Evolutionary conservation across 2,329 filamentous ascomycete species (phyloP), one percentile per base, ranked within the genome.

Genomic region (Arthroderma uncinatum): DNA sequence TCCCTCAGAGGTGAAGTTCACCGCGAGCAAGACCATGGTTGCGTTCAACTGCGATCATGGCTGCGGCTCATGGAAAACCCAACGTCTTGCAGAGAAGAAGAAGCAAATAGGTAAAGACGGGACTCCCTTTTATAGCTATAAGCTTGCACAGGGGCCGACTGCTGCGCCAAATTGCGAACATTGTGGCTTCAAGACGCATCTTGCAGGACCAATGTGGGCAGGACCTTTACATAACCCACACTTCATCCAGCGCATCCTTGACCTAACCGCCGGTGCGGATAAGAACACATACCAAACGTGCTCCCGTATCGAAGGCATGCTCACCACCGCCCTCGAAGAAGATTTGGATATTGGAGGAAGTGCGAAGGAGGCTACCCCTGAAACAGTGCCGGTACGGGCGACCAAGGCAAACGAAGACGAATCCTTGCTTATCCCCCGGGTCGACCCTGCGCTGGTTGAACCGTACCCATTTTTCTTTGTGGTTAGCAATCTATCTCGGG

Each of bases 161-260:
- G 75, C 81, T 2, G 79, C 83, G 58, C 77, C 79, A 14, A 73
- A 78, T 39, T 98, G 93, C 70, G 79, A 83, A 59, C 89, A 97
- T 69, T 98, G 93, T 68, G 87, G 86, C 7, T 83, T 81, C 67
- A 92, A 86, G 68, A 94, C 86, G 73, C 93, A 97, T 70, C 71
- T 97, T 12, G 86, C 84, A 3, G 93, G 93, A 1, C 93, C 93
- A 0, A 97, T 98, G 92, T 98, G 91, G 75, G 91, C 82, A 34
- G 93, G 93, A 0, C 87, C 86, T 19, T 76, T 98, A 7, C 93
- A 98, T 71, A 90, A 90, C 47, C 79, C 83, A 5, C 81, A 83
- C 1, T 98, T 96, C 67, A 83, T 98, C 60, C 81, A 87, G 66
- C 82, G 81, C 57, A 83, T 98, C 23, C 78, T 98, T 14, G 80